phyloP scores from a whole-genome alignment of 1,139 yeast species.

The Tardiomyces blankii region DNA sequence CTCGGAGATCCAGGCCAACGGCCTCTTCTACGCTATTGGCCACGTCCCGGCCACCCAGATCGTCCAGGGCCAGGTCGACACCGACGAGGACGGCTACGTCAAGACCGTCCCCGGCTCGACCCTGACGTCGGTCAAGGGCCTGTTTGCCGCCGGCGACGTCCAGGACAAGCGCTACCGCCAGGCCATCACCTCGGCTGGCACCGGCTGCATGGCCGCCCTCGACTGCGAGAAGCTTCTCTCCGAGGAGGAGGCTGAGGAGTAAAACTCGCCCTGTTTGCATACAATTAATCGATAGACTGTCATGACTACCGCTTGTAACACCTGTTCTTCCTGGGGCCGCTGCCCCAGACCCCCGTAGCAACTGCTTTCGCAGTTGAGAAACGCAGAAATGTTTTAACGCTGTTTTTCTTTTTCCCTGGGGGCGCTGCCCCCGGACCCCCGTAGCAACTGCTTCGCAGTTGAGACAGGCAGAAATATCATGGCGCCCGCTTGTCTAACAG shows the following conservation, averaged over 20 bases:
- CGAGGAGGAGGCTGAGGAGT: slow-evolving; percentile 26
- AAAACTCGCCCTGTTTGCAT: too few relatives aligned
- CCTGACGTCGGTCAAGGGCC: slow-evolving; percentile 78
- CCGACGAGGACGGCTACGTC: slow-evolving; percentile 83
- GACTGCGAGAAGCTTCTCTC: slow-evolving; percentile 82
- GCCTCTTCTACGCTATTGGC: slow-evolving; percentile 96
- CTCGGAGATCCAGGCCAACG: slow-evolving; percentile 66
- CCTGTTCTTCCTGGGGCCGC: too few relatives aligned
- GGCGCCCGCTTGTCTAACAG: too few relatives aligned
- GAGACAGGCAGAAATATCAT: too few relatives aligned
- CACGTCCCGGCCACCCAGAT: slow-evolving; percentile 90
- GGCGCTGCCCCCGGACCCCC: too few relatives aligned
- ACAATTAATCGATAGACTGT: too few relatives aligned
- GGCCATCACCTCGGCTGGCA: slow-evolving; percentile 98
- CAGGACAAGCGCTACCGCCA: slow-evolving; percentile 96
- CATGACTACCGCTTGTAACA: too few relatives aligned
- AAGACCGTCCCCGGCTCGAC: slow-evolving; percentile 84
- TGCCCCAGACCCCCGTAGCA: too few relatives aligned
- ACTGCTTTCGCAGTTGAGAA: too few relatives aligned
- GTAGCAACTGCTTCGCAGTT: too few relatives aligned
- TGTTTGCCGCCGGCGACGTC: slow-evolving; percentile 98
- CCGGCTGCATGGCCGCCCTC: slow-evolving; percentile 99
- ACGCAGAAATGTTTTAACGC: too few relatives aligned
- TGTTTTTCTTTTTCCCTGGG: too few relatives aligned
- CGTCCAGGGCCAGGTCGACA: slow-evolving; percentile 65